Evolutionary conservation across 1,284 basidiomycete genomes (phyloP), one percentile per base, ranked within the genome.

Genomic region (Schizopora paradoxa): DNA sequence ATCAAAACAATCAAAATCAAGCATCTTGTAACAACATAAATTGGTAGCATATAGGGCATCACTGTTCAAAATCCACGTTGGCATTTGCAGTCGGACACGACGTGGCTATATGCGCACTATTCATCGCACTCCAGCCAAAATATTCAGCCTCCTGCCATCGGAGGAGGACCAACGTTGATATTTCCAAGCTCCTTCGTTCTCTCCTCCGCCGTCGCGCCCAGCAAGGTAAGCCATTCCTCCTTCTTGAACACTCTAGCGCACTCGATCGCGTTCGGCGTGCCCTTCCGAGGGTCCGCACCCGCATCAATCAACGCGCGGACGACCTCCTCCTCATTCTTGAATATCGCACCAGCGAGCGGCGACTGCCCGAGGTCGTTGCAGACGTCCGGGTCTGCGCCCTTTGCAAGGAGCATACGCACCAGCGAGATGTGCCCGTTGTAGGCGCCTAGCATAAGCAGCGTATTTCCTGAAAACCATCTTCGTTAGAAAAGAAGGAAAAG

Each of bases 331-430:
- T 70, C 63, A 3, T 68, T 69, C 56, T 92, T 92, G 69, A 91
- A 92, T 1, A 91, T 79, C 0, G 86, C 88, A 2, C 89, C 90
- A 1, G 89, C 84, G 6, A 92, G 63, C 23, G 86, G 81, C n/a
- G 82, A 82, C 58, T 92, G 90, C 0, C 79, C 80, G 3, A 76
- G 70, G 51, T 86, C 86, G 61, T 93, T 93, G 28, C 81, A 58
- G 16, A 78, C 72, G 58, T 91, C 81, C 0, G 79, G 73, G 60
- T 90, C 84, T 29, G 77, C 85, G 1, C 77, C 76, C 22, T 72
- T 69, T 5, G 60, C 53, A 31, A 88, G 59, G 19, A 90, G 70
- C 6, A 67, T 67, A 32, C 64, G 63, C 0, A 79, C 71, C 14
- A 86, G 74, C 1, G 70, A 66, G 1, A 66, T 59, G 53, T 90